These are phyloP conservation scores for Nicotiana tabacum DNA, from an alignment of 257 asterid genomes.

Conservation along the genomic window DNA sequence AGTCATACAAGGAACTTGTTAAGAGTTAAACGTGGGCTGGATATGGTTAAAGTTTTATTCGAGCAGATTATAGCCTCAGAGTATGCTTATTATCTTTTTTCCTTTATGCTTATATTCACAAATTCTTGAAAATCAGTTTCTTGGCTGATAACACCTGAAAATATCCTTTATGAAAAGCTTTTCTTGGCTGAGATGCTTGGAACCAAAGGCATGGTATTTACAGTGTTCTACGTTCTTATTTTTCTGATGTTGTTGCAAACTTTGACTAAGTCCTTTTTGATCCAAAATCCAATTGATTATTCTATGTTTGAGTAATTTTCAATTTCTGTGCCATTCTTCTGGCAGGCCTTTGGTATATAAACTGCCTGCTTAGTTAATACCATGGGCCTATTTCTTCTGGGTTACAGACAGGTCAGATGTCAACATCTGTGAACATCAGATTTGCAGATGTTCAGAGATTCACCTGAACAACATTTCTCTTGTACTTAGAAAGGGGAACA, in stretches of 20 bases:
- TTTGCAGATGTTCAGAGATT: not conserved
- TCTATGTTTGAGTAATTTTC: not conserved
- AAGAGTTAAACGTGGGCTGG: conserved; percentile 90
- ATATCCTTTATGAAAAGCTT: not conserved
- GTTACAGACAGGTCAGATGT: not conserved
- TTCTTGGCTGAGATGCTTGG: not conserved
- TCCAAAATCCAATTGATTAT: not conserved
- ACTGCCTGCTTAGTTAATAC: not conserved
- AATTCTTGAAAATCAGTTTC: no score
- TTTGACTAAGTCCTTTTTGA: not conserved
- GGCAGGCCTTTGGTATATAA: not conserved
- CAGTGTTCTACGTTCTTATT: not conserved
- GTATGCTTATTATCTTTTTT: conserved; percentile 35
- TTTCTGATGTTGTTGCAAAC: not conserved
- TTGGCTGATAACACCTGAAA: not conserved
- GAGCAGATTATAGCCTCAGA: conserved; percentile 67
- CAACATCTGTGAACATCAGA: not conserved
- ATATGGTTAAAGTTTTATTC: conserved; percentile 86
- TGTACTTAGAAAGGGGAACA: not conserved
- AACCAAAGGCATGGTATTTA: not conserved
- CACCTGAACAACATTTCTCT: no score
- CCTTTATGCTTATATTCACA: conserved; percentile 11
- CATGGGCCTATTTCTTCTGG: not conserved
- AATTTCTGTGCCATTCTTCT: not conserved
- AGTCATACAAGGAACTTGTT: conserved; percentile 91